A percentile compares a stretch with the other conserved stretches of the same genome.
Evolutionary conservation across 306 rosid genomes (phyloP).

Genomic region (Cicer judaicum): DNA sequence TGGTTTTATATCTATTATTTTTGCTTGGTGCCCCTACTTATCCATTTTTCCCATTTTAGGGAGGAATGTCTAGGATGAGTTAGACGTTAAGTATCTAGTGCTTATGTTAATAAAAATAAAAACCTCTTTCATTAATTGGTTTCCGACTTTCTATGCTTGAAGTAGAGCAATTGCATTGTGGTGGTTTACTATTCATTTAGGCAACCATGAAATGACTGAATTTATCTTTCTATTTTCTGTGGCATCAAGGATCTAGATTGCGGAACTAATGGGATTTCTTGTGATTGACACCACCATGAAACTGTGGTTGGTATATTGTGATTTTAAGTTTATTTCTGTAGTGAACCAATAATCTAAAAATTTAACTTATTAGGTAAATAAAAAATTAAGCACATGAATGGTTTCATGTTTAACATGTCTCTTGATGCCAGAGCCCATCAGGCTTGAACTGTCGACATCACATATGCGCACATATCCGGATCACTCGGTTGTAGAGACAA

Average conservation of each 20-base stretch:
- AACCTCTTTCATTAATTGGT: background rate
- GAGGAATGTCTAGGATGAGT: slow-evolving; percentile 7
- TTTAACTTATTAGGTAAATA: background rate
- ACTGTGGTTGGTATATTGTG: slow-evolving; percentile 17
- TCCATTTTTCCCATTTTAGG: background rate
- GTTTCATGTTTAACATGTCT: background rate
- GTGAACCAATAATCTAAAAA: background rate
- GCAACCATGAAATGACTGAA: slow-evolving; percentile 25
- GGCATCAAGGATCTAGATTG: slow-evolving; percentile 17
- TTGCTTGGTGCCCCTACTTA: slow-evolving; percentile 3
- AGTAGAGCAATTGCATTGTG: slow-evolving; percentile 15
- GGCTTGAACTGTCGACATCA: background rate
- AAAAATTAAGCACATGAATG: background rate
- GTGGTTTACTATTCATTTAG: slow-evolving; percentile 18
- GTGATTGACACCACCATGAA: slow-evolving; percentile 12
- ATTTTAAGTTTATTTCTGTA: slow-evolving; percentile 9
- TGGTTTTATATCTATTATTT: slow-evolving; percentile 2
- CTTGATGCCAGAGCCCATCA: background rate
- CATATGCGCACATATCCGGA: background rate
- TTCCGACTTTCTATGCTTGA: slow-evolving; percentile 19
- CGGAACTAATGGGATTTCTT: slow-evolving; percentile 19
- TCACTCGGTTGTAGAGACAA: background rate
- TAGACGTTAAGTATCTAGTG: slow-evolving; percentile 34
- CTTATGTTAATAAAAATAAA: slow-evolving; percentile 11
- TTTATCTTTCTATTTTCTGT: slow-evolving; percentile 28